Evolutionary conservation across 306 rosid genomes (phyloP).

Genomic region (Ochetophila trinervis): DNA sequence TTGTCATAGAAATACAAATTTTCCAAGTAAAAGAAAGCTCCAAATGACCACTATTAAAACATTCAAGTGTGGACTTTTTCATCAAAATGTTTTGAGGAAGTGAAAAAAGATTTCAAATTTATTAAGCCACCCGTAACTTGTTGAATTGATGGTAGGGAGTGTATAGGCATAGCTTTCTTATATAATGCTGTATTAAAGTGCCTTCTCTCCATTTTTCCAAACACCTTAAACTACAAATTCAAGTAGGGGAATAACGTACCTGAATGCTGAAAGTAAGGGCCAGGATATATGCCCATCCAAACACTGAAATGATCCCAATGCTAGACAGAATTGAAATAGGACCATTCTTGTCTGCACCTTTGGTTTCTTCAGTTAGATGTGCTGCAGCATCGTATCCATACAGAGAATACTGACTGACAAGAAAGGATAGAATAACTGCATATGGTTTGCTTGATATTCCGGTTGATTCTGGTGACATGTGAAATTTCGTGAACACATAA

Average conservation of each 20-base stretch:
- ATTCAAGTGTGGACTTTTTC: no score
- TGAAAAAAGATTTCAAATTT: no score
- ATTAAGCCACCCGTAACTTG: no score
- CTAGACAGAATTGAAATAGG: constrained; percentile 79
- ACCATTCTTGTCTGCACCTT: constrained; percentile 84
- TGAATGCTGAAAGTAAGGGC: constrained; percentile 91
- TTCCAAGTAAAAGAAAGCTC: no score
- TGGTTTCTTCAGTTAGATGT: constrained; percentile 87
- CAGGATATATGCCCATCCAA: constrained; percentile 87
- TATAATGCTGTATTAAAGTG: no score
- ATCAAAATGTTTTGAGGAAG: no score
- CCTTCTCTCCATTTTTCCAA: no score
- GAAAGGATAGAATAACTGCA: constrained; percentile 73
- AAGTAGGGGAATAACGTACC: constrained; percentile 27
- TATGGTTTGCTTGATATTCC: constrained; percentile 90
- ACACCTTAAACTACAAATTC: background rate
- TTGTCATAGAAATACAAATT: no score
- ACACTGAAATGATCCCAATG: constrained; percentile 68
- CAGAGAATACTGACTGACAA: constrained; percentile 79
- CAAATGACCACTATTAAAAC: no score
- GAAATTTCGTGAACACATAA: constrained; percentile 65
- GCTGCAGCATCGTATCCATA: constrained; percentile 96
- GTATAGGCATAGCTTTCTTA: no score
- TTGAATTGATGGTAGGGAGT: no score
- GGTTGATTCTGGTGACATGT: constrained; percentile 44